phyloP scores from a whole-genome alignment of 805 yeast species.

The Blastobotrys peoriensis region DNA sequence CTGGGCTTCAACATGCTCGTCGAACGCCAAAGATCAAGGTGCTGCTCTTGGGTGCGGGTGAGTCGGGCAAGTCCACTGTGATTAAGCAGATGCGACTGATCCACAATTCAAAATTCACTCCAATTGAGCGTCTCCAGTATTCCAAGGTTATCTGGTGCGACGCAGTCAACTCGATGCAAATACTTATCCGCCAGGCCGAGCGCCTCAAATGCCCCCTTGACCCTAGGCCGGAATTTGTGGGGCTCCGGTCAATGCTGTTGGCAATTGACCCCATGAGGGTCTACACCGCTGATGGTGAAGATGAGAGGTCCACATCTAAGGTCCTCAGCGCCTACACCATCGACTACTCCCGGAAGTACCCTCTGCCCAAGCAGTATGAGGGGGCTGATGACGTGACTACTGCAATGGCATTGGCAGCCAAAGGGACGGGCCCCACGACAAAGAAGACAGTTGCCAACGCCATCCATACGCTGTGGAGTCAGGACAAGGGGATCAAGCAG shows the following conservation, averaged over 20 bases:
- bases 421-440: background rate
- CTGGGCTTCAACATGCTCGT: slow-evolving; percentile 21
- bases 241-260: slow-evolving; percentile 33
- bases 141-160: slow-evolving; percentile 90
- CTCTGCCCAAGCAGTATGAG: background rate
- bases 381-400: background rate
- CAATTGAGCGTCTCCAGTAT: slow-evolving; percentile 73
- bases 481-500: slow-evolving; percentile 59
- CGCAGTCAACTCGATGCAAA: slow-evolving; percentile 77
- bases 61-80: slow-evolving; percentile 90
- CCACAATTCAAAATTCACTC: slow-evolving; percentile 80
- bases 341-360: slow-evolving; percentile 1
- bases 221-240: slow-evolving; percentile 30
- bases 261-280: slow-evolving; percentile 10
- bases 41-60: slow-evolving; percentile 87
- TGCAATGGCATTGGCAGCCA: background rate
- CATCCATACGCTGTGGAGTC: slow-evolving; percentile 59
- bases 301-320: background rate
- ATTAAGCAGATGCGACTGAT: slow-evolving; percentile 79
- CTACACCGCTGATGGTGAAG: slow-evolving; percentile 6
- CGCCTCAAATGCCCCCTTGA: slow-evolving; percentile 56
- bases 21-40: slow-evolving; percentile 40
- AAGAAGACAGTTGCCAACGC: slow-evolving; percentile 56
- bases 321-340: slow-evolving; percentile 6
- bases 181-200: slow-evolving; percentile 68